Conservation (phyloP, 2,329 filamentous ascomycete species). For the Falciphora oryzae region DNA sequence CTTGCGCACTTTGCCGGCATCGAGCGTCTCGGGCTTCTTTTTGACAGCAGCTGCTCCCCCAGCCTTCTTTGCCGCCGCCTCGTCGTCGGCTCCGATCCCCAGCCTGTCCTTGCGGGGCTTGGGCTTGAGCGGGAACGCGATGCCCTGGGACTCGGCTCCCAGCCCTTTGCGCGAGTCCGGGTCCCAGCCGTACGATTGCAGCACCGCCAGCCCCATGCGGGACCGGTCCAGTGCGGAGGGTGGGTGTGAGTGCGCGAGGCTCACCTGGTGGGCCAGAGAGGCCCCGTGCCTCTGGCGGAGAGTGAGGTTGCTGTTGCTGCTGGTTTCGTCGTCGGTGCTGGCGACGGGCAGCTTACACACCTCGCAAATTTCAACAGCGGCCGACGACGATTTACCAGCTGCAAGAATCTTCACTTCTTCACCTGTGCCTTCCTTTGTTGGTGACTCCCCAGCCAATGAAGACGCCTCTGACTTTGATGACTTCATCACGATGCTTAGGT, state of each 20-base stretch:
- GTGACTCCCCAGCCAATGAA: not conserved
- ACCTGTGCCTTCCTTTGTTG: not conserved
- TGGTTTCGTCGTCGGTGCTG: constrained; percentile 13
- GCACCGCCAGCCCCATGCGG: constrained; percentile 62
- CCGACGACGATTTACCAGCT: constrained; percentile 5
- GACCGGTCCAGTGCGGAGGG: constrained; percentile 66
- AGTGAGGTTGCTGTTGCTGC: not conserved
- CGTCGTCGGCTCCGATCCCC: constrained; percentile 57
- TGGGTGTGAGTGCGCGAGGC: constrained; percentile 61
- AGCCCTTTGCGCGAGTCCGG: constrained; percentile 67
- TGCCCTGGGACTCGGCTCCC: constrained; percentile 65
- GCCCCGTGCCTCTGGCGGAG: constrained; percentile 42
- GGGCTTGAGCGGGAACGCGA: constrained; percentile 68
- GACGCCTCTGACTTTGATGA: constrained; percentile 6
- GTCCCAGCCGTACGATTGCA: constrained; percentile 67
- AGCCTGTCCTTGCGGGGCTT: constrained; percentile 67
- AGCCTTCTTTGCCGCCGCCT: constrained; percentile 31
- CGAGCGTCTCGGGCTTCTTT: constrained; percentile 40
- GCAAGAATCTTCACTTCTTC: too few relatives aligned
- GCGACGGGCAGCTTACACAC: constrained; percentile 55
- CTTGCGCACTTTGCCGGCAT: constrained; percentile 65
- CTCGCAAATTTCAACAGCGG: constrained; percentile 38
- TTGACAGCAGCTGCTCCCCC: constrained; percentile 23
- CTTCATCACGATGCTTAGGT: constrained; percentile 54
- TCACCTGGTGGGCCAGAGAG: constrained; percentile 66